Conservation (phyloP, 352 stramenopile genomes). For the Globisporangium apiculatum region DNA sequence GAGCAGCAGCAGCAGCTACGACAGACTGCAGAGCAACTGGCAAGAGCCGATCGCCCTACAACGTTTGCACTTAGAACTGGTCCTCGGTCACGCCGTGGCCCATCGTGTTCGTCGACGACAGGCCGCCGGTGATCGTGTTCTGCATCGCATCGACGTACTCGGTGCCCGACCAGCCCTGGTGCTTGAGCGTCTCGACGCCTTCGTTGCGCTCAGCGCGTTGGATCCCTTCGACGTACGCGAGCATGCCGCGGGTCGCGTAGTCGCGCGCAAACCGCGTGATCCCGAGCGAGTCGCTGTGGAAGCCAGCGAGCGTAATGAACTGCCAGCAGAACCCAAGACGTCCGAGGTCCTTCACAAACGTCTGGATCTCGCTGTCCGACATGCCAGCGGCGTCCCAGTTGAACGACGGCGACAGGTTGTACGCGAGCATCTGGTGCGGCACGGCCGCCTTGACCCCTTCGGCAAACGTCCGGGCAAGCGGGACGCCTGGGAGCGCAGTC, state of each 20-base stretch:
- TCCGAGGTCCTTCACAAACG: slow-evolving; percentile 94
- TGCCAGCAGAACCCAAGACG: slow-evolving; percentile 96
- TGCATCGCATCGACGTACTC: slow-evolving; percentile 95
- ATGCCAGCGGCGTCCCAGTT: slow-evolving; percentile 98
- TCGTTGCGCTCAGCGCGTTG: slow-evolving; percentile 94
- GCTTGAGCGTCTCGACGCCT: slow-evolving; percentile 94
- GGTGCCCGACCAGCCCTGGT: slow-evolving; percentile 97
- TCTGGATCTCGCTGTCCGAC: slow-evolving; percentile 90
- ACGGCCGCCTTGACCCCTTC: slow-evolving; percentile 88
- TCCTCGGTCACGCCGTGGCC: slow-evolving; percentile 95
- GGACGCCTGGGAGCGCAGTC: slow-evolving; percentile 91
- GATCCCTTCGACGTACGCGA: slow-evolving; percentile 96
- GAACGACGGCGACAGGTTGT: slow-evolving; percentile 98
- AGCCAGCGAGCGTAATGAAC: slow-evolving; percentile 98
- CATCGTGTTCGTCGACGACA: slow-evolving; percentile 97
- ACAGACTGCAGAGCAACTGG: too few relatives aligned
- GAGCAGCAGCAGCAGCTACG: too few relatives aligned
- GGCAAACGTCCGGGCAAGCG: slow-evolving; percentile 92
- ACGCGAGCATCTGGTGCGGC: slow-evolving; percentile 96
- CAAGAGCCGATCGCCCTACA: too few relatives aligned
- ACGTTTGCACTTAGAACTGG: slow-evolving; percentile 83
- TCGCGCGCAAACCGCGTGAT: slow-evolving; percentile 93
- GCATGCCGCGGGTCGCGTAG: slow-evolving; percentile 87
- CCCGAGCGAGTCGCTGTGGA: slow-evolving; percentile 96
- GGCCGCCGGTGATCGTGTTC: slow-evolving; percentile 93